Evolutionary conservation across 495 filamentous ascomycete genomes (phyloP).

Genomic region (Xylaria curta): DNA sequence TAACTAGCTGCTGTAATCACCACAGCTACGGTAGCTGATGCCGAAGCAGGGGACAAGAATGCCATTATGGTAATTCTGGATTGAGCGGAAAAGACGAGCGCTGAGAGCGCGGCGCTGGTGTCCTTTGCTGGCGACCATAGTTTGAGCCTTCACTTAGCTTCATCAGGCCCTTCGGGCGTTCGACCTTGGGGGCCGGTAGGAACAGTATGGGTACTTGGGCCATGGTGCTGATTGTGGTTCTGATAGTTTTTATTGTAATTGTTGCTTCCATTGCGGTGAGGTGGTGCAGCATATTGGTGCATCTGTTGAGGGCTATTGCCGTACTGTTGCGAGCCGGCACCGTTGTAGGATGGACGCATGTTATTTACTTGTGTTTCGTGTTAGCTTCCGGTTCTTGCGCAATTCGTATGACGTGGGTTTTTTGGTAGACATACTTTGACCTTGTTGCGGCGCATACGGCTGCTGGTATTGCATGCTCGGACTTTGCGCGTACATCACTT

Average conservation of each 20-base stretch:
- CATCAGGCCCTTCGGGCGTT: conserved; percentile 42
- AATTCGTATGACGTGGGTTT: conserved; percentile 25
- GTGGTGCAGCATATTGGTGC: conserved; percentile 64
- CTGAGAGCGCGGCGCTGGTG: conserved; percentile 40
- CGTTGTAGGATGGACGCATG: conserved; percentile 65
- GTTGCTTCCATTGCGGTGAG: conserved; percentile 62
- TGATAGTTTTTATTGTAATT: conserved; percentile 56
- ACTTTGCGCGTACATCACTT: conserved; percentile 71
- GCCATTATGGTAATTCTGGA: conserved; percentile 30
- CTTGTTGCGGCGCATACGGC: conserved; percentile 68
- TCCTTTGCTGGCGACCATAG: conserved; percentile 30
- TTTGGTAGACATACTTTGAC: conserved; percentile 67
- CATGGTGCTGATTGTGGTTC: conserved; percentile 57
- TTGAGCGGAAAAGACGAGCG: conserved; percentile 39
- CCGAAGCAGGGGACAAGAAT: conserved; percentile 15
- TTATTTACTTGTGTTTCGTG: conserved; percentile 56
- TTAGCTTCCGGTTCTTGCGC: conserved; percentile 43
- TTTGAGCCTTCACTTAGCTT: conserved; percentile 41
- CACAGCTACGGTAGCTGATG: conserved; percentile 13
- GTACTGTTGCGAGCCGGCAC: conserved; percentile 62
- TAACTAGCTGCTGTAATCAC: conserved; percentile 11
- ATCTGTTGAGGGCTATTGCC: conserved; percentile 68
- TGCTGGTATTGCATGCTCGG: conserved; percentile 71
- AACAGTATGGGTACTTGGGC: conserved; percentile 34
- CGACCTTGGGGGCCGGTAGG: conserved; percentile 40